Percentiles rank a stretch among this genome's conserved stretches.
Conservation (phyloP, 2,329 filamentous ascomycete genomes). For the Cladobotryum mycophilum region DNA sequence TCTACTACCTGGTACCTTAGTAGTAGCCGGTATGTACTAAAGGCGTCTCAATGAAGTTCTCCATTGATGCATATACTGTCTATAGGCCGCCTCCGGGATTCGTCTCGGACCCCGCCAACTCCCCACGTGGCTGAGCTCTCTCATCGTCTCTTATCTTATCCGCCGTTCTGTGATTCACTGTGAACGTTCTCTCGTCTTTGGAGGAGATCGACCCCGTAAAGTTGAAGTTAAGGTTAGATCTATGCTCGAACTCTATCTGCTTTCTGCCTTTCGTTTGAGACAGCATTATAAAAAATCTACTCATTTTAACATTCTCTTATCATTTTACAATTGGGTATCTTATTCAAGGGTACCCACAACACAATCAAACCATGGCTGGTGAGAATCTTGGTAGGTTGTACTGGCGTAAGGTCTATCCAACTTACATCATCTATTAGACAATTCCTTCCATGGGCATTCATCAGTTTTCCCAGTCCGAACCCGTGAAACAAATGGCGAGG, state of each 20-base stretch:
- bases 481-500: slow-evolving; percentile 27
- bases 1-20: too few relatives aligned
- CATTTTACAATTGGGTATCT: too few relatives aligned
- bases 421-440: not conserved
- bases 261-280: too few relatives aligned
- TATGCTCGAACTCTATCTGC: too few relatives aligned
- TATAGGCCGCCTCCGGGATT: slow-evolving; percentile 21
- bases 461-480: slow-evolving; percentile 19
- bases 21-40: too few relatives aligned
- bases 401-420: not conserved
- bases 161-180: not conserved
- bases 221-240: not conserved
- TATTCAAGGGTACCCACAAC: too few relatives aligned
- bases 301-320: too few relatives aligned
- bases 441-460: slow-evolving; percentile 2
- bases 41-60: not conserved
- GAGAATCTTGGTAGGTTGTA: not conserved
- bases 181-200: too few relatives aligned
- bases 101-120: slow-evolving; percentile 12
- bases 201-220: not conserved
- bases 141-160: not conserved
- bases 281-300: too few relatives aligned
- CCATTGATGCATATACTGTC: slow-evolving; percentile 17
- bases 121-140: not conserved
- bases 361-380: slow-evolving; percentile 4